Evolutionary conservation across 495 filamentous ascomycete genomes (phyloP), one percentile per base, ranked within the genome.

Genomic region (Podospora pseudocomata): DNA sequence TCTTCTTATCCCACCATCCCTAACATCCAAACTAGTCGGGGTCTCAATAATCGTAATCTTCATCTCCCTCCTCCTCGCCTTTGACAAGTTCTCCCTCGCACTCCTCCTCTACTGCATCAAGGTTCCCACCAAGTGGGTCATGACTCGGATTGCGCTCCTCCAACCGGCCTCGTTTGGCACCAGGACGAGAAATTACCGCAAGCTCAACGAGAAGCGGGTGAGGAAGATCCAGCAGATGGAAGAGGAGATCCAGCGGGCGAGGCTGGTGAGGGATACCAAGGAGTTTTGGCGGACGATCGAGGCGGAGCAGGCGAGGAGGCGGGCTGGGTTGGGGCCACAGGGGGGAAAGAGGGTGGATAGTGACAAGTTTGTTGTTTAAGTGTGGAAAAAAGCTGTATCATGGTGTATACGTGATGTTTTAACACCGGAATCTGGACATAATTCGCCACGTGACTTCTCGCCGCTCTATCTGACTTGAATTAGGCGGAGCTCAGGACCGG

Each of bases 51-150:
- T 69, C 16, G 63, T 69, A 19, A 69, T 69, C n/a, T 69, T 69
- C 68, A 34, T 69, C 59, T 65, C 68, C 2, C 59, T 69, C 3
- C 59, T 69, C 20, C 64, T 69, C 27, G 68, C 68, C 5, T 69
- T 69, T 19, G 68, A 69, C 68, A 69, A 69, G 59, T 69, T 69
- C 68, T 69, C 68, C 4, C 64, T 69, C 19, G 68, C 68, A 4
- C 64, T 69, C 27, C 59, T 69, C 3, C 68, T 69, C 18, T 69
- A 69, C 59, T 56, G 57, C 68, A 18, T 69, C 68, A 69, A 69
- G 39, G 68, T 69, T 1, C 68, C 68, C 5, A 59, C 64, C 0
- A 69, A 69, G 34, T 69, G 68, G 68, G 28, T 66, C 59, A 60
- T 66, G 58, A 69, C 68, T 5, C 63, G 68, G 27, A 54, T 69